Evolutionary conservation across 73 alveolate genomes (phyloP).

Genomic region (Effrenium voratum): DNA sequence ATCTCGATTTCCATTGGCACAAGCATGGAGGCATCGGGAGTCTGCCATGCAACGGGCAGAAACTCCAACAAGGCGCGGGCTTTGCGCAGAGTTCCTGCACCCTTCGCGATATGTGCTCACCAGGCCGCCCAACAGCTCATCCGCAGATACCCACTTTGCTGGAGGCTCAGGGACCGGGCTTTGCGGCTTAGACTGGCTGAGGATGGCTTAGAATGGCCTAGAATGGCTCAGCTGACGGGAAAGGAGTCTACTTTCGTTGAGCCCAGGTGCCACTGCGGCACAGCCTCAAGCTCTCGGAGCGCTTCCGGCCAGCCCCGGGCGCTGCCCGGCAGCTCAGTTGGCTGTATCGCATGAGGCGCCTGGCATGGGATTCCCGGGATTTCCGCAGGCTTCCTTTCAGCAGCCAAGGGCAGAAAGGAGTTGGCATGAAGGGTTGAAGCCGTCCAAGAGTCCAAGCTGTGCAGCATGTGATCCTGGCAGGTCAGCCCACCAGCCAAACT

Average conservation of each 20-base stretch:
- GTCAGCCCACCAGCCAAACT: neutral
- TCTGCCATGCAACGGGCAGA: conserved; percentile 48
- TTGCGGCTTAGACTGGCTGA: neutral
- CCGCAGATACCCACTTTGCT: conserved; percentile 21
- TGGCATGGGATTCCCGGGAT: no score
- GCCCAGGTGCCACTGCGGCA: conserved; percentile 66
- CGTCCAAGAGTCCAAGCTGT: neutral
- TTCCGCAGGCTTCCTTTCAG: no score
- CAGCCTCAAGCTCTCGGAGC: conserved; percentile 44
- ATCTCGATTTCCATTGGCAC: no score
- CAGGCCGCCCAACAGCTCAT: no score
- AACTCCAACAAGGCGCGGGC: conserved; percentile 31
- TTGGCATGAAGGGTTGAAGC: neutral
- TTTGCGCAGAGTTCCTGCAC: neutral
- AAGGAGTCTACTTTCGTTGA: no score
- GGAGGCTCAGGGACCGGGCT: neutral
- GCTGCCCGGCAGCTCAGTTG: neutral
- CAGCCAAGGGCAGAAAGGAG: neutral
- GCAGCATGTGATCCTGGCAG: neutral
- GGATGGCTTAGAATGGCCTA: neutral
- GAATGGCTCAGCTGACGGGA: neutral
- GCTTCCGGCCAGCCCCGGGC: conserved; percentile 31
- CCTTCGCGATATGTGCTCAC: neutral
- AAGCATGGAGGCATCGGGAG: conserved; percentile 54
- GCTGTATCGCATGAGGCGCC: neutral